These are phyloP conservation scores for Dactylella cylindrospora DNA, from an alignment of 2,329 filamentous ascomycete genomes.

Conservation along the genomic window DNA sequence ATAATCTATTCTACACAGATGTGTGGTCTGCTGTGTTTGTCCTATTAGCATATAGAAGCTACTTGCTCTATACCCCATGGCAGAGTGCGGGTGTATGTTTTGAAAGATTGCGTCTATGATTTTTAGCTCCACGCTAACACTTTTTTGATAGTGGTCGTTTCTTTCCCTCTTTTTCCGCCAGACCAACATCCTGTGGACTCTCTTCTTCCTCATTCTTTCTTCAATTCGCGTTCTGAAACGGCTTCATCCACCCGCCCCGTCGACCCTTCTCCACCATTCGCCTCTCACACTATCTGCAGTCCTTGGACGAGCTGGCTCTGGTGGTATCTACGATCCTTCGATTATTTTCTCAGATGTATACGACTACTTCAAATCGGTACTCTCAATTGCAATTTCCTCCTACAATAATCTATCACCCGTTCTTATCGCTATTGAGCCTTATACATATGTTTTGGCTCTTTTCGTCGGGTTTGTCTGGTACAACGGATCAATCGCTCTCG, in stretches of 20 bases:
- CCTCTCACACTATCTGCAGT: slow-evolving; percentile 23
- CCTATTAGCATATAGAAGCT: slow-evolving; percentile 65
- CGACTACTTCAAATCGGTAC: slow-evolving; percentile 61
- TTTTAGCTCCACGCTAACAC: slow-evolving; percentile 47
- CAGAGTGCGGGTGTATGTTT: slow-evolving; percentile 42
- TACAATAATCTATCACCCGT: slow-evolving; percentile 55
- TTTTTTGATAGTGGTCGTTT: slow-evolving; percentile 62
- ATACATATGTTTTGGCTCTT: slow-evolving; percentile 63
- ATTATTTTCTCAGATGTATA: slow-evolving; percentile 48
- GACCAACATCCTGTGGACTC: slow-evolving; percentile 96
- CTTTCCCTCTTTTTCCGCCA: slow-evolving; percentile 76
- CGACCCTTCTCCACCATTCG: slow-evolving; percentile 23
- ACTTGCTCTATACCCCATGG: slow-evolving; percentile 52
- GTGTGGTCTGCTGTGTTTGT: slow-evolving; percentile 77
- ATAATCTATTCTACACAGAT: slow-evolving; percentile 92
- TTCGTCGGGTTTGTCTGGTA: slow-evolving; percentile 77
- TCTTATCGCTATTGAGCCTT: slow-evolving; percentile 55
- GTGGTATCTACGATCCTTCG: slow-evolving; percentile 36
- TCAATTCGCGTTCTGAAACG: slow-evolving; percentile 36
- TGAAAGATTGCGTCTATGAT: slow-evolving; percentile 55
- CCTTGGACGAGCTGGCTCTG: slow-evolving; percentile 9
- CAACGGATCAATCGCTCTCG: slow-evolving; percentile 90
- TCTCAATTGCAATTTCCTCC: slow-evolving; percentile 66
- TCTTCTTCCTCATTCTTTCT: slow-evolving; percentile 66
- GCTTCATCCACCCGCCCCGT: slow-evolving; percentile 51